A percentile compares a stretch with the other conserved stretches of the same genome.
These are phyloP conservation scores for Geotrichum macrosporum DNA, from an alignment of 1,139 yeast species.

Conservation along the genomic window DNA sequence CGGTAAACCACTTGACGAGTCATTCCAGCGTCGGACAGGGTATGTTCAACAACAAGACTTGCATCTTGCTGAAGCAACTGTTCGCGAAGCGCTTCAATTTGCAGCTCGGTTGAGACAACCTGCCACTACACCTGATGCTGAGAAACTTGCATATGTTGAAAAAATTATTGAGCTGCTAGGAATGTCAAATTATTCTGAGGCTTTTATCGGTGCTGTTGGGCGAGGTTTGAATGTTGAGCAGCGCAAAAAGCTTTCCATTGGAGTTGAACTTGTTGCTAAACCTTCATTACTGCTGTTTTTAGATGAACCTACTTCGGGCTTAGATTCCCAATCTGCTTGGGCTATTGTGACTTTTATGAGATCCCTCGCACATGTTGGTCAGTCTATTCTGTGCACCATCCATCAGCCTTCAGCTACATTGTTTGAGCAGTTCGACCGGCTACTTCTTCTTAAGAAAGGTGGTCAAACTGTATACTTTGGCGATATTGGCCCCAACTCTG, in stretches of 20 bases:
- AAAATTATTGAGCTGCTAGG: constrained; percentile 51
- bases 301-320: constrained; percentile 89
- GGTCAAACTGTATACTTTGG: constrained; percentile 77
- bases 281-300: constrained; percentile 72
- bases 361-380: constrained; percentile 68
- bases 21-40: constrained; percentile 57
- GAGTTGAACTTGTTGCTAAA: constrained; percentile 81
- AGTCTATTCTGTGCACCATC: constrained; percentile 72
- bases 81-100: constrained; percentile 55
- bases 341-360: constrained; percentile 47
- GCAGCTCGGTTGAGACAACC: constrained; percentile 58
- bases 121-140: constrained; percentile 43
- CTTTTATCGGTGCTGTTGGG: constrained; percentile 64
- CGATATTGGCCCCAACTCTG: constrained; percentile 62
- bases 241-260: constrained; percentile 76
- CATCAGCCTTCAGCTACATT: constrained; percentile 76
- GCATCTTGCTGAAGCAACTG: constrained; percentile 53
- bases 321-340: constrained; percentile 89
- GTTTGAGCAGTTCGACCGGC: constrained; percentile 68
- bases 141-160: constrained; percentile 53
- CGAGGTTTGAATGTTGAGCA: constrained; percentile 70
- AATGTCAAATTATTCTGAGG: constrained; percentile 57
- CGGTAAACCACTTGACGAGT: constrained; percentile 48
- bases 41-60: constrained; percentile 62
- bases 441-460: constrained; percentile 63